Conservation (phyloP, 805 yeast species). For the Sugiyamaella mastotermitis region DNA sequence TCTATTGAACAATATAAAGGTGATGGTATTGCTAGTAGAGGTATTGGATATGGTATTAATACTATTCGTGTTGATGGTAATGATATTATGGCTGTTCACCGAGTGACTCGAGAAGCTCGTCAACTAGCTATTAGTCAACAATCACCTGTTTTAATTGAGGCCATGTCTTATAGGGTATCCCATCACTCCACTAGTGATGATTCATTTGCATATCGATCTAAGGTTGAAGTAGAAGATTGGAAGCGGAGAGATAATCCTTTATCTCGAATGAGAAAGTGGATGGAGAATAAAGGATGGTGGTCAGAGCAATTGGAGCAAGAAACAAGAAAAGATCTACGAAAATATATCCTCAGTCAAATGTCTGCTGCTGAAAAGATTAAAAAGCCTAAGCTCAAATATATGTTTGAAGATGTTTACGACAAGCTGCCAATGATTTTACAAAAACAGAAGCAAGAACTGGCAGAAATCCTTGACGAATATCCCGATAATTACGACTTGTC, state of each 20-base stretch:
- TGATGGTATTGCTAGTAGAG: slow-evolving; percentile 32
- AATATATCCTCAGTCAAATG: slow-evolving; percentile 23
- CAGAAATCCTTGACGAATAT: slow-evolving; percentile 23
- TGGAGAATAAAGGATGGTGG: slow-evolving; percentile 27
- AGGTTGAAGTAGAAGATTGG: slow-evolving; percentile 31
- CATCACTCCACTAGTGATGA: slow-evolving; percentile 33
- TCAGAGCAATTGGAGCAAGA: slow-evolving; percentile 25
- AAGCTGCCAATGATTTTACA: slow-evolving; percentile 21
- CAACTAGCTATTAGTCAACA: slow-evolving; percentile 22
- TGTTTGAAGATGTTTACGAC: slow-evolving; percentile 25
- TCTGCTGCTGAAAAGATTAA: slow-evolving; percentile 27
- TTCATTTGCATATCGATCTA: slow-evolving; percentile 31
- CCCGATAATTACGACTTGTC: slow-evolving; percentile 27
- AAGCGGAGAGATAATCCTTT: slow-evolving; percentile 30
- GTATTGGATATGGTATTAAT: slow-evolving; percentile 31
- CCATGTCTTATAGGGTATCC: slow-evolving; percentile 32
- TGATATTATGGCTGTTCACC: slow-evolving; percentile 27
- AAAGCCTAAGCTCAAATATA: slow-evolving; percentile 24
- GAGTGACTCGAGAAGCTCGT: slow-evolving; percentile 25
- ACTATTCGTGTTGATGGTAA: slow-evolving; percentile 33
- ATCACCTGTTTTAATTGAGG: slow-evolving; percentile 29
- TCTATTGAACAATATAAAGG: slow-evolving; percentile 31
- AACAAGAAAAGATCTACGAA: slow-evolving; percentile 20
- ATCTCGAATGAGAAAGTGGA: slow-evolving; percentile 28
- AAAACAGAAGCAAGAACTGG: slow-evolving; percentile 26